phyloP scores from a whole-genome alignment of 768 basidiomycete genomes.

The Candolleomyces eurysporus region DNA sequence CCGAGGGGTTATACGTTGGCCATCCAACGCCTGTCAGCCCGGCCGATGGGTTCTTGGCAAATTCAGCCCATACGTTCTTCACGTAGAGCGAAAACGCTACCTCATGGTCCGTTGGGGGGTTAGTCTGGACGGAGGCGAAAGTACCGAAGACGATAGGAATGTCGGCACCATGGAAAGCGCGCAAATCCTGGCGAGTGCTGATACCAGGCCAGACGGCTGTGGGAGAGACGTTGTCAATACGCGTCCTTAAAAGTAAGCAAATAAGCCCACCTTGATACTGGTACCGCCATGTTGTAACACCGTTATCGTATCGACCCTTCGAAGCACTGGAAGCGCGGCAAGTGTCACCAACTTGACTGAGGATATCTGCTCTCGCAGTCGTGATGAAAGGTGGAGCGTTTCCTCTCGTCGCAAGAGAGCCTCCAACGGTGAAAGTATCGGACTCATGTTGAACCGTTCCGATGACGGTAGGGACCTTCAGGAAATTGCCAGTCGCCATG shows the following conservation, averaged over 20 bases:
- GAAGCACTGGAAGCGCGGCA: conserved; percentile 29
- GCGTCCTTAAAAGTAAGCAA: neutral
- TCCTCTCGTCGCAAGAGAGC: conserved; percentile 24
- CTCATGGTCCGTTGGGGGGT: conserved; percentile 18
- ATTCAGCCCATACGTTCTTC: conserved; percentile 40
- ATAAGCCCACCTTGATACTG: conserved; percentile 24
- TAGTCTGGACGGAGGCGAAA: conserved; percentile 19
- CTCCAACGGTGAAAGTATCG: conserved; percentile 31
- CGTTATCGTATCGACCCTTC: conserved; percentile 24
- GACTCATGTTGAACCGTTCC: conserved; percentile 34
- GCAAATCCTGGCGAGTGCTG: conserved; percentile 28
- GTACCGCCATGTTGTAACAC: conserved; percentile 27
- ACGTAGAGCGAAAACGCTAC: conserved; percentile 32
- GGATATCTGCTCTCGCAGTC: conserved; percentile 27
- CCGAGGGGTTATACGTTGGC: conserved; percentile 19
- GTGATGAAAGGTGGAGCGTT: conserved; percentile 27
- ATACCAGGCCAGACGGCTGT: conserved; percentile 37
- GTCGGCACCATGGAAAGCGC: conserved; percentile 38
- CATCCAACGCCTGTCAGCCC: conserved; percentile 23
- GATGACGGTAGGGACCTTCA: conserved; percentile 26
- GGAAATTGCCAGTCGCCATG: conserved; percentile 26
- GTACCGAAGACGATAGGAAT: conserved; percentile 41
- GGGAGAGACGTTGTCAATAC: neutral
- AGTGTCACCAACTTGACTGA: conserved; percentile 26
- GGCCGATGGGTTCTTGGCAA: conserved; percentile 35